Percentiles rank a stretch among this genome's conserved stretches.
phyloP scores from a whole-genome alignment of 768 basidiomycete species.

The Punctularia strigosozonata region DNA sequence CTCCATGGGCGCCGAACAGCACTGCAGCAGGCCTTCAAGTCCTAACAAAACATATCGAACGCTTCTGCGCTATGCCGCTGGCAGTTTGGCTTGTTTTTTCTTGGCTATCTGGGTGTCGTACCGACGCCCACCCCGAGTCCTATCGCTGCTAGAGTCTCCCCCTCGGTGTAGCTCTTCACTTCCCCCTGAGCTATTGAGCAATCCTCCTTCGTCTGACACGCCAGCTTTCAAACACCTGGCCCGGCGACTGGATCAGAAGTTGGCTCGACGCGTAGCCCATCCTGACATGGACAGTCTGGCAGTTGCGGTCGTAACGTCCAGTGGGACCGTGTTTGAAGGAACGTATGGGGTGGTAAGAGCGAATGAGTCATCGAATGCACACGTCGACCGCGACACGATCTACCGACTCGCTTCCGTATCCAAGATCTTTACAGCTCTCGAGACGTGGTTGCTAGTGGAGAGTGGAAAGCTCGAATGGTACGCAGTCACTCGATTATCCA shows the following conservation, averaged over 20 bases:
- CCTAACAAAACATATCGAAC: too few relatives aligned
- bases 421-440: constrained; percentile 37
- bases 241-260: neutral
- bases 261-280: constrained; percentile 12
- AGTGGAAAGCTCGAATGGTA: constrained; percentile 23
- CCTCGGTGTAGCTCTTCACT: too few relatives aligned
- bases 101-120: too few relatives aligned
- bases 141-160: too few relatives aligned
- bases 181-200: too few relatives aligned
- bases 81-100: too few relatives aligned
- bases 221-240: too few relatives aligned
- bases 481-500: constrained; percentile 2
- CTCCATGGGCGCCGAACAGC: too few relatives aligned
- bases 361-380: constrained; percentile 25
- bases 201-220: too few relatives aligned
- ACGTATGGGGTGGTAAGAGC: constrained; percentile 31
- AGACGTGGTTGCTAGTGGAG: constrained; percentile 37
- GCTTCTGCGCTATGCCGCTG: too few relatives aligned
- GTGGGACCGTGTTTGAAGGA: constrained; percentile 31
- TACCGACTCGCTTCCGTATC: constrained; percentile 42
- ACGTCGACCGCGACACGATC: constrained; percentile 30
- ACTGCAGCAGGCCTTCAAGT: too few relatives aligned
- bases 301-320: constrained; percentile 33
- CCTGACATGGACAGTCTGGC: constrained; percentile 37
- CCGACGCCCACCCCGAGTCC: too few relatives aligned